Conservation (phyloP, 306 rosid genomes). For the Purshia tridentata region DNA sequence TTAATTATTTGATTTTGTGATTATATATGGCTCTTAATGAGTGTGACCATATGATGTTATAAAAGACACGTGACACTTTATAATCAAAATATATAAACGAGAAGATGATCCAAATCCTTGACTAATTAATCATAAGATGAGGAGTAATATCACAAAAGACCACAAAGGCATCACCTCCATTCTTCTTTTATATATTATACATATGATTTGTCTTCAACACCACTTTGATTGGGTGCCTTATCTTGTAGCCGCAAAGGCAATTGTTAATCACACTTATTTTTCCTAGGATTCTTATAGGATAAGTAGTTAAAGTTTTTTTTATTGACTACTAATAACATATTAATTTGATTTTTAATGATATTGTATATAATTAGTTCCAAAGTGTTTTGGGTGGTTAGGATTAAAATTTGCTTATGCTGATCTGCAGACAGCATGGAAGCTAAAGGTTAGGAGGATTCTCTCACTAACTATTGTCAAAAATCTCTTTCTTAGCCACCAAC, state of each 20-base stretch:
- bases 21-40: no score
- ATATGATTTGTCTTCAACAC: neutral
- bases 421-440: no score
- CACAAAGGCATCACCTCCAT: no score
- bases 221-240: slow-evolving; percentile 12
- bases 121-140: no score
- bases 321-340: neutral
- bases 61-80: no score
- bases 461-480: neutral
- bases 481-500: neutral
- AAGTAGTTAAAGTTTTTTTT: neutral
- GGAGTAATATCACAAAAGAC: no score
- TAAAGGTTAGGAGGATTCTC: neutral
- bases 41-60: no score
- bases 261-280: neutral
- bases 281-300: neutral
- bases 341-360: neutral
- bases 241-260: slow-evolving; percentile 20
- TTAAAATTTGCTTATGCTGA: no score
- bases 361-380: neutral
- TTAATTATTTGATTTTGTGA: no score
- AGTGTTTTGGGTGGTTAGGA: neutral
- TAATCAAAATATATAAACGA: no score
- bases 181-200: neutral
- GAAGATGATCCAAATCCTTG: no score